These are phyloP conservation scores for Carex myosuroides DNA, from an alignment of 176 grass and related monocot genomes.

Conservation along the genomic window DNA sequence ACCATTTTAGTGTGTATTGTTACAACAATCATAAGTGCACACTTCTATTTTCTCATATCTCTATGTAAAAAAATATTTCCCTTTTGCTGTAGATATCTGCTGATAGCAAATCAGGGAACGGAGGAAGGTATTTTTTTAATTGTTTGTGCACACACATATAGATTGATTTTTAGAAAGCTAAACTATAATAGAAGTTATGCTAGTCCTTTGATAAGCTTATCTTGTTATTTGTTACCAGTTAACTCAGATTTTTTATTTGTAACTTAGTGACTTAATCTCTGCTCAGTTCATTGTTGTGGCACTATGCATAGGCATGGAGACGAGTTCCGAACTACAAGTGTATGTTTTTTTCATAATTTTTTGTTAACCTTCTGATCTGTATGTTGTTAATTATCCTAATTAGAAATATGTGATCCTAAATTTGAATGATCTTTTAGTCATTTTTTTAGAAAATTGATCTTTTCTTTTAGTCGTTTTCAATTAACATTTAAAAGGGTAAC, in stretches of 20 bases:
- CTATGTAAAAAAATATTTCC: not conserved
- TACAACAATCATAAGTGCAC: not conserved
- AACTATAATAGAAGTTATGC: not conserved
- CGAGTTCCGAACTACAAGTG: conserved; percentile 30
- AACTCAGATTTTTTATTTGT: conserved; percentile 6
- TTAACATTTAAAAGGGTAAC: not conserved
- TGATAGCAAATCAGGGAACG: not conserved
- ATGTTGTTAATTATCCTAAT: not conserved
- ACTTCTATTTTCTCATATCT: not conserved
- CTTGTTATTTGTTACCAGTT: not conserved
- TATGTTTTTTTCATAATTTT: conserved; percentile 35
- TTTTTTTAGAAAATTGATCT: not conserved
- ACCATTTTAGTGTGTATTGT: not conserved
- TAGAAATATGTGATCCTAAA: not conserved
- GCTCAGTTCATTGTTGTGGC: conserved; percentile 58
- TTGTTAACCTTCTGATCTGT: not conserved
- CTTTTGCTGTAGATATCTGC: conserved; percentile 11
- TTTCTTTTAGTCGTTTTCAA: not conserved
- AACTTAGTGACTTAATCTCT: conserved; percentile 46
- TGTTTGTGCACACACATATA: not conserved
- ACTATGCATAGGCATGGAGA: conserved; percentile 33
- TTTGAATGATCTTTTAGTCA: not conserved
- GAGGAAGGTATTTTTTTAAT: not conserved
- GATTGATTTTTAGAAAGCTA: not conserved
- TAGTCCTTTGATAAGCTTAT: not conserved